Evolutionary conservation across 208 protist genomes (phyloP).

Genomic region (Acanthamoeba polyphaga): DNA sequence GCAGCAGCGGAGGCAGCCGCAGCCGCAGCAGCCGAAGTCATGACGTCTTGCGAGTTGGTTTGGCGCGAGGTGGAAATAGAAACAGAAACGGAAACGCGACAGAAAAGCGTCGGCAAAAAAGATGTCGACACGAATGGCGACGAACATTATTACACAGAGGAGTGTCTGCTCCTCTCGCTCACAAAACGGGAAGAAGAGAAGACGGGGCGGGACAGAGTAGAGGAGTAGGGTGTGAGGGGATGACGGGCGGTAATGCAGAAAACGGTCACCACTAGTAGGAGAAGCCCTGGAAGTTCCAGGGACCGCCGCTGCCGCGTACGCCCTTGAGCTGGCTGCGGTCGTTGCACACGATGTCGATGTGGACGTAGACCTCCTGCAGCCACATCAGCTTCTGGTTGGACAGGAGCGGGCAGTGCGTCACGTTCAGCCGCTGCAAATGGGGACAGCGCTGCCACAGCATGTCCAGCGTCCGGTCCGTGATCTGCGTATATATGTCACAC

Average conservation of each 20-base stretch:
- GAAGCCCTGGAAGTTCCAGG: slow-evolving; percentile 56
- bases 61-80: no score
- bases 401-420: slow-evolving; percentile 54
- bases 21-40: no score
- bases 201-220: no score
- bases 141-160: no score
- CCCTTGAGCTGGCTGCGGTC: slow-evolving; percentile 61
- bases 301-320: slow-evolving; percentile 46
- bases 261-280: not conserved
- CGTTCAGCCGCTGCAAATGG: slow-evolving; percentile 47
- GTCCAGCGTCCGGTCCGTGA: slow-evolving; percentile 46
- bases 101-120: no score
- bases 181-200: no score
- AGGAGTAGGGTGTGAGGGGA: not conserved
- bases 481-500: not conserved
- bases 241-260: not conserved
- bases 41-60: no score
- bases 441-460: slow-evolving; percentile 65
- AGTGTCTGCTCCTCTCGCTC: no score
- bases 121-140: no score
- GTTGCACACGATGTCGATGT: slow-evolving; percentile 66
- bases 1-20: no score
- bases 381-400: slow-evolving; percentile 66
- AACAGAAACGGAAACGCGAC: no score
- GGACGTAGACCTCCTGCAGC: slow-evolving; percentile 50